Base-by-base conservation (phyloP, 805 yeast genomes). In the Candida dajiaensis region DNA sequence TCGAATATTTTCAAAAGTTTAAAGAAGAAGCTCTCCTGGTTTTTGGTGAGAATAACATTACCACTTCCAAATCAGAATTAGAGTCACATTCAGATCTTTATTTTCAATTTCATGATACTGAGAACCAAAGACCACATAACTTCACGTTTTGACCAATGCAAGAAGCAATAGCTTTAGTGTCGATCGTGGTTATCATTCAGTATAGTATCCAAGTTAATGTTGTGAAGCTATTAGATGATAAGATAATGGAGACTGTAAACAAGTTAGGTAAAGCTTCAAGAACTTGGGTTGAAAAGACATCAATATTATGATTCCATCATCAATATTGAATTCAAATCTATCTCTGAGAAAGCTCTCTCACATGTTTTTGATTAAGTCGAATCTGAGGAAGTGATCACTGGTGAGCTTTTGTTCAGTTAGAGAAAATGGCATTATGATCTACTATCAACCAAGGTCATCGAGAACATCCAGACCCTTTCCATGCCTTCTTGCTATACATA, bases 381-480 rank as follows among this genome's bases (percentile, higher is more conserved):
- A 42, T 71, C 71, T 44, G 76, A 75, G 23, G 84, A 80, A 35
- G 90, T 85, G 55, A 80, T 80, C 41, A 76, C 73, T 13, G 94
- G n/a, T n/a, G n/a, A n/a, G 85, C 58, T 68, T 89, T 37, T 88
- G 94, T 81, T 75, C 82, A n/a, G 96, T 96, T 10, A 67, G 96
- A 46, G n/a, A 88, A 88, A 62, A 82, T 84, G 62, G 94, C 86
- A 0, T 60, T 82, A 3, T 83, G 85, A 81, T 77, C 86, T 12
- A 77, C 83, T 12, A 73, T 85, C 45, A 85, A 82, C 47, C 78
- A 77, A 51, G 95, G 92, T 2, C 69, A 72, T 35, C 64, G 67
- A 42, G 53, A 64, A 43, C 74, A 76, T 47, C 68, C 75, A 44
- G 83, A 84, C 49, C 79, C 81, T 66, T 87, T 89, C 69, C 97